Base-by-base conservation (phyloP, 148 eudicot genomes). In the Euryodendron excelsum region DNA sequence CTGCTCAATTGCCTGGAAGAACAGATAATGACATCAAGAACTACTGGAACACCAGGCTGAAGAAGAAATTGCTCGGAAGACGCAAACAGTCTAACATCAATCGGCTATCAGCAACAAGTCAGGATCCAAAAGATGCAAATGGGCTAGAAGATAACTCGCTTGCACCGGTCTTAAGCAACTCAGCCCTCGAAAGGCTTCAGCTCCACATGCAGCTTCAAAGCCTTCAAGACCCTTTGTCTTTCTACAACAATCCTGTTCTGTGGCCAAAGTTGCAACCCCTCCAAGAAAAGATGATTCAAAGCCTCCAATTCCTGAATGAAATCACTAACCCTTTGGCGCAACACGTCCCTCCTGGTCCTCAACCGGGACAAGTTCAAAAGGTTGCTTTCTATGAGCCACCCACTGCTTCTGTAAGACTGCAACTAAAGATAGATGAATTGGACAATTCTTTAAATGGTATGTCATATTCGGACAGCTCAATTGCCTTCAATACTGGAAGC, bases 11-110 rank as follows among this genome's bases (percentile, higher is more conserved):
- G 56, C 99, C 99, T 5, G 99, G 98, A 80, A 87, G 99, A 80
- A 96, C 99, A 14, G 99, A 96, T 53, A 96, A 96, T 47, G 99
- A 96, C 70, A 96, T 96, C 48, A 94, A 92, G 78, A 91, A 94
- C 75, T 91, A 91, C 64, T 90, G 96, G 96, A 94, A 89, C 85
- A 92, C 93, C 0, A 90, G 88, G 77, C 81, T 90, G 39, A 89
- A 92, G 91, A 90, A 94, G 86, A 94, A 94, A 75, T 77, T 94
- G 18, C 77, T 94, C 0, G 97, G 98, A 73, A 83, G 89, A 37
- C 82, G 89, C 59, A 91, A 88, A 71, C 84, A 84, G 64, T 69
- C 82, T 37, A 80, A 80, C 81, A 64, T n/a, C 33, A 86, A 79
- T 63, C 77, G 78, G 14, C 34, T 64, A 20, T 59, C 80, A 6